Conservation (phyloP, 306 rosid genomes). For the Castanea sativa region DNA sequence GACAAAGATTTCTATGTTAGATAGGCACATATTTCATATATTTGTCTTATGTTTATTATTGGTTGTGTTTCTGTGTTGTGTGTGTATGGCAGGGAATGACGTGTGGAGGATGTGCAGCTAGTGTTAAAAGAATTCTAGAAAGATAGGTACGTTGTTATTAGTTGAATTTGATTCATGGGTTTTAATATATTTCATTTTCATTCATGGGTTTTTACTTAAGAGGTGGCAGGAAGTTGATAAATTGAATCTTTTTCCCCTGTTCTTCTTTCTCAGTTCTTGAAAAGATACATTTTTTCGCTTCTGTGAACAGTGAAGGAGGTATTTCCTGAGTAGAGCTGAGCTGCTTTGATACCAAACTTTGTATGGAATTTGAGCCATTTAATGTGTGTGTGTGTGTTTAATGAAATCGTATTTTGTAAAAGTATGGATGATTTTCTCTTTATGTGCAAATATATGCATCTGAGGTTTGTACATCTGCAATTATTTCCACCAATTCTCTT, state of each 20-base stretch:
- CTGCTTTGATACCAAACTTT: neutral
- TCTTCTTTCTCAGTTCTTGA: constrained; percentile 32
- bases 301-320: constrained; percentile 14
- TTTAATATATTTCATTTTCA: constrained; percentile 20
- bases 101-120: too few species aligned
- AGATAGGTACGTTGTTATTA: too few species aligned
- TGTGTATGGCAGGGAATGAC: too few species aligned
- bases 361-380: neutral
- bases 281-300: neutral
- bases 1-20: too few species aligned
- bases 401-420: neutral
- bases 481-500: constrained; percentile 10
- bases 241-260: constrained; percentile 23
- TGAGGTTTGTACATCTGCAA: neutral
- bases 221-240: constrained; percentile 20
- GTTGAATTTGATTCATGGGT: too few species aligned
- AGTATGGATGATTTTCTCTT: neutral
- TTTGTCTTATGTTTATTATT: too few species aligned
- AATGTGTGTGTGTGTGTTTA: neutral
- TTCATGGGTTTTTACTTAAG: constrained; percentile 27
- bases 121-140: too few species aligned
- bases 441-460: neutral
- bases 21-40: too few species aligned
- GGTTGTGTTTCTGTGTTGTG: too few species aligned
- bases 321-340: neutral